Evolutionary conservation across 2,329 filamentous ascomycete genomes (phyloP), one percentile per base, ranked within the genome.

Genomic region (Sporothrix curviconia): DNA sequence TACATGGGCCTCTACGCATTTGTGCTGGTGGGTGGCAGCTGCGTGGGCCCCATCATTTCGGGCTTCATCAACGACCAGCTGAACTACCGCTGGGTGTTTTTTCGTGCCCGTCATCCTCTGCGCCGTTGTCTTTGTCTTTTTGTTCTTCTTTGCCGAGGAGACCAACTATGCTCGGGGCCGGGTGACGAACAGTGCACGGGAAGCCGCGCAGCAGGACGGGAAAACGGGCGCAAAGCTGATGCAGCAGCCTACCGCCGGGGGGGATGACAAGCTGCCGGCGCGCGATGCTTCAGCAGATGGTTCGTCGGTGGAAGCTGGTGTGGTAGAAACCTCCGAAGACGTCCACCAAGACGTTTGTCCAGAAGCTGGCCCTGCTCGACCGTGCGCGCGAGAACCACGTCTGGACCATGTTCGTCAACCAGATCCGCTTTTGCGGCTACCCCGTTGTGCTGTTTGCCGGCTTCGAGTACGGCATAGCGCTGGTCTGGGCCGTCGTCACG

Each of bases 61-160:
- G 78, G 78, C 1, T 80, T 76, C 63, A 76, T 82, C 59, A 70
- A 71, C 37, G 72, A 79, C 42, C 71, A 71, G 1, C 70, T 72
- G 59, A 76, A 76, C 2, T 81, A 77, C 77, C 60, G 72, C 55
- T 81, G 77, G 76, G 72, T 74, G 15, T 69, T 78, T 78, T 72
- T 76, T 75, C 78, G 71, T 76, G 76, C 28, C 28, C 36, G 78
- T 80, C 4, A 82, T 85, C 28, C 74, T 84, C 61, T 66, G 70
- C 3, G 78, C 68, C 1, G 67, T 76, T 1, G 72, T 69, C 11
- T 76, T 79, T 36, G 63, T 83, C 17, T 73, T 81, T 60, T 67
- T 79, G 1, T 83, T 82, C 69, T 78, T 84, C 63, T 76, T 78
- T 65, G 76, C 83, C 72, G 82, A 84, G 66, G 82, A 84, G 66